phyloP scores from a whole-genome alignment of 140 eudicot genomes.

The Erigeron philadelphicus region DNA sequence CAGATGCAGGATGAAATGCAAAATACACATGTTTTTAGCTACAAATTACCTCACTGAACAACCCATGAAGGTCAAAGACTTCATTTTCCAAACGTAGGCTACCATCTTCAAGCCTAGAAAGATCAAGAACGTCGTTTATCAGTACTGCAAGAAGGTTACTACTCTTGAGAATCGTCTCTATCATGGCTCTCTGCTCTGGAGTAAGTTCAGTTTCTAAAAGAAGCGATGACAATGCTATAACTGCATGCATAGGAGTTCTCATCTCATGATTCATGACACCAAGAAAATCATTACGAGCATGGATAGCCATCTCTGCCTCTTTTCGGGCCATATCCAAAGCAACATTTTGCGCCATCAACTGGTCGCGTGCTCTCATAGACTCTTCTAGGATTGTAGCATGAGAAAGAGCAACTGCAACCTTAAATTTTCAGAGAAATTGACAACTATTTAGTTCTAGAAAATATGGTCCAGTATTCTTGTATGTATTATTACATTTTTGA shows the following conservation, averaged over 20 bases:
- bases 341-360: conserved; percentile 67
- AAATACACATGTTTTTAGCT: background rate
- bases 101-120: conserved; percentile 85
- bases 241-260: conserved; percentile 85
- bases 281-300: conserved; percentile 82
- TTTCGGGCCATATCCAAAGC: conserved; percentile 76
- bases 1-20: background rate
- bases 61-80: conserved; percentile 49
- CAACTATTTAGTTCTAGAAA: no score
- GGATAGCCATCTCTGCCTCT: conserved; percentile 83
- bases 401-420: conserved; percentile 93
- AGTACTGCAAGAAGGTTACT: conserved; percentile 78
- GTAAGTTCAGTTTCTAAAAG: conserved; percentile 60
- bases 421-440: no score
- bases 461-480: no score
- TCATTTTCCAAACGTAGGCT: conserved; percentile 52
- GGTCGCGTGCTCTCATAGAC: conserved; percentile 73
- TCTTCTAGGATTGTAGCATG: conserved; percentile 94
- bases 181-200: conserved; percentile 76
- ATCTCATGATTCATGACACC: conserved; percentile 94
- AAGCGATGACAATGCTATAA: conserved; percentile 60
- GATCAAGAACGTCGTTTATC: conserved; percentile 74
- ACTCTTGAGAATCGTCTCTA: conserved; percentile 78
- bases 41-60: conserved; percentile 61
- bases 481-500: no score